phyloP scores from a whole-genome alignment of 2,329 filamentous ascomycete species.

The Didymella keratinophila region DNA sequence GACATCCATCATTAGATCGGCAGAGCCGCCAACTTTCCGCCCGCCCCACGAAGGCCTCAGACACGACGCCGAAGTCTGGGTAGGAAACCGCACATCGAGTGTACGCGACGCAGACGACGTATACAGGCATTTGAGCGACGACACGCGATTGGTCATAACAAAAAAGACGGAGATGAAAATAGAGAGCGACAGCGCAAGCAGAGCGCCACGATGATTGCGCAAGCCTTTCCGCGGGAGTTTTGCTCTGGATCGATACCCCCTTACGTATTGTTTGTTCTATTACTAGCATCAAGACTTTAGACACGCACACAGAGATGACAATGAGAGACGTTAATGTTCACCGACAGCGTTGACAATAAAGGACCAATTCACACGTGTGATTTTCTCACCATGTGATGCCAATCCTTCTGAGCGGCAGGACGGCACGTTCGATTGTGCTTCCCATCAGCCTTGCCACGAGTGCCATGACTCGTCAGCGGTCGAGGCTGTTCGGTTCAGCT shows the following conservation, averaged over 20 bases:
- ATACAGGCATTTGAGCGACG: slow-evolving; percentile 23
- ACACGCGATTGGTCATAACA: slow-evolving; percentile 37
- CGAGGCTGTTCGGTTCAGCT: slow-evolving; percentile 2
- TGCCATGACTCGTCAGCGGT: slow-evolving; percentile 11
- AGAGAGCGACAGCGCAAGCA: slow-evolving; percentile 36
- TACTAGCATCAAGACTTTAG: neutral
- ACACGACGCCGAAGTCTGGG: slow-evolving; percentile 36
- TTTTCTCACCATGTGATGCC: slow-evolving; percentile 3
- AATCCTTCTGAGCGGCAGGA: neutral
- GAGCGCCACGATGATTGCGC: neutral
- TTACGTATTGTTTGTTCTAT: slow-evolving; percentile 7
- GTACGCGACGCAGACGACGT: slow-evolving; percentile 28
- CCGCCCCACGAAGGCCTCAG: slow-evolving; percentile 31
- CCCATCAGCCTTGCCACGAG: slow-evolving; percentile 4
- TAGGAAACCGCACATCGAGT: slow-evolving; percentile 28
- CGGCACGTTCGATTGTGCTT: slow-evolving; percentile 8
- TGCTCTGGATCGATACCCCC: slow-evolving; percentile 18
- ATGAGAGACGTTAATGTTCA: slow-evolving; percentile 12
- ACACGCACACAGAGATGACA: slow-evolving; percentile 6
- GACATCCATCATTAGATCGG: slow-evolving; percentile 25
- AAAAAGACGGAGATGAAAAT: slow-evolving; percentile 45
- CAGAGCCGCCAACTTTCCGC: slow-evolving; percentile 32
- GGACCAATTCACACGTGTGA: slow-evolving; percentile 16
- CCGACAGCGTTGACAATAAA: neutral
- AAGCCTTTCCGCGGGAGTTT: slow-evolving; percentile 5